phyloP scores from a whole-genome alignment of 345 rosid species.

The Microthlaspi erraticum region DNA sequence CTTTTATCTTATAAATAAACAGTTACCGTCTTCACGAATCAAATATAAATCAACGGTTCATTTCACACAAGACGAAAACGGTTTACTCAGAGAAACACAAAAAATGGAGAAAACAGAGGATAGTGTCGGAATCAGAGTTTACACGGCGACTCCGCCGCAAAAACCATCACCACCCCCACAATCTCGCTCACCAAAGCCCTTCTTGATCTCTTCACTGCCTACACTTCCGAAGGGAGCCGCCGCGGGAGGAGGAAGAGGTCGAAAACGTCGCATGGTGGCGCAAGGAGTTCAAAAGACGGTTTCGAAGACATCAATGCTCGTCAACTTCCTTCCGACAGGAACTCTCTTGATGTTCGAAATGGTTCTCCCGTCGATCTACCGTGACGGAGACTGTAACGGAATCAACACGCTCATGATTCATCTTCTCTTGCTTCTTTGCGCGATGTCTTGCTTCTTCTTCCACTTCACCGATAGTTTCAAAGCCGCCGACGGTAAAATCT shows the following conservation, averaged over 20 bases:
- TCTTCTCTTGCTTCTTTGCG: conserved; percentile 56
- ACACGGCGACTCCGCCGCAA: conserved; percentile 55
- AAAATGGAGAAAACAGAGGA: conserved; percentile 62
- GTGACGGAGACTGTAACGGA: conserved; percentile 60
- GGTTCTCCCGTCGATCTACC: conserved; percentile 70
- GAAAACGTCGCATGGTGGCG: conserved; percentile 62
- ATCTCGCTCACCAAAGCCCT: conserved; percentile 30
- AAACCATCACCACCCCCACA: conserved; percentile 44
- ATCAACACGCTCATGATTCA: conserved; percentile 65
- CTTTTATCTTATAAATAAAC: neutral
- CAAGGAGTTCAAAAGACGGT: conserved; percentile 77
- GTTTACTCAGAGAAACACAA: neutral
- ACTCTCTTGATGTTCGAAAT: conserved; percentile 82
- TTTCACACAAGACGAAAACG: neutral
- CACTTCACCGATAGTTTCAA: conserved; percentile 78
- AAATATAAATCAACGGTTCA: neutral
- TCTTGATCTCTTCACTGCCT: conserved; percentile 33
- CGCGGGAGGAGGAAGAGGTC: conserved; percentile 42
- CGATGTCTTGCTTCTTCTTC: conserved; percentile 75
- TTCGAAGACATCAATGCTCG: conserved; percentile 74
- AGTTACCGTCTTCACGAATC: neutral
- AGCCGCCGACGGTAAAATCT: conserved; percentile 66
- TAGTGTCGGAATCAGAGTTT: conserved; percentile 61
- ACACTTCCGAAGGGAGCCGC: conserved; percentile 36
- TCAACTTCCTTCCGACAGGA: conserved; percentile 76